Percentiles rank a stretch among this genome's conserved stretches.
Conservation (phyloP, 441 rosid species). For the Euphorbia corollata region DNA sequence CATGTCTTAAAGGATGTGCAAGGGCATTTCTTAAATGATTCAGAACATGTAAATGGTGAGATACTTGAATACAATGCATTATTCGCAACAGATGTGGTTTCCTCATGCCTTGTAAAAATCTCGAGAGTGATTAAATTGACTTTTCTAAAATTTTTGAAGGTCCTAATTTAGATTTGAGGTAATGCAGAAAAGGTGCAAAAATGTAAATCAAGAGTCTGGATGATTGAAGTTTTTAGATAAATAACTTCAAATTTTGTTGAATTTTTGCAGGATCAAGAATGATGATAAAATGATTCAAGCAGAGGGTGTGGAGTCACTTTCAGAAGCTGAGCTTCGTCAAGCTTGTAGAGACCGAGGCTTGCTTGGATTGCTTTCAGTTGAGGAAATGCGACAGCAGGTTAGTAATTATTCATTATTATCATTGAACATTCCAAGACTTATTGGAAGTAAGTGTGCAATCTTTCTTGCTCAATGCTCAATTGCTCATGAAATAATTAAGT, state of each 20-base stretch:
- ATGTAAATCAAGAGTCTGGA: slow-evolving; percentile 7
- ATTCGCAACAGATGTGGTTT: not conserved
- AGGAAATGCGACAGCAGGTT: slow-evolving; percentile 93
- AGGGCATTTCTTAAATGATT: slow-evolving; percentile 9
- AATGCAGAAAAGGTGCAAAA: slow-evolving; percentile 1
- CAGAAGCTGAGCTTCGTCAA: slow-evolving; percentile 84
- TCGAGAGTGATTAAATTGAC: not conserved
- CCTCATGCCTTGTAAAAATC: not conserved
- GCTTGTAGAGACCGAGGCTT: slow-evolving; percentile 93
- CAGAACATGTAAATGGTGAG: not conserved
- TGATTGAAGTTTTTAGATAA: not conserved
- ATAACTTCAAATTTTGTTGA: slow-evolving; percentile 7
- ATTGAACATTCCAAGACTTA: not conserved
- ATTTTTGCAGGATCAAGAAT: slow-evolving; percentile 64
- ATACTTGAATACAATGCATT: not conserved
- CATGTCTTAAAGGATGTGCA: not conserved
- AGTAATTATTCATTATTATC: not conserved
- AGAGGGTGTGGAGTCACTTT: slow-evolving; percentile 90
- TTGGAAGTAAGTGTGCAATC: not conserved
- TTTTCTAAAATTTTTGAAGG: not conserved
- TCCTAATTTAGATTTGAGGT: not conserved
- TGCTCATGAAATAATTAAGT: not conserved
- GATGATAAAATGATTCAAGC: slow-evolving; percentile 91
- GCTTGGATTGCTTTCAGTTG: slow-evolving; percentile 83
- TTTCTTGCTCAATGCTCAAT: not conserved